phyloP scores from a whole-genome alignment of 345 rosid species.

The Streptanthus diversifolius region DNA sequence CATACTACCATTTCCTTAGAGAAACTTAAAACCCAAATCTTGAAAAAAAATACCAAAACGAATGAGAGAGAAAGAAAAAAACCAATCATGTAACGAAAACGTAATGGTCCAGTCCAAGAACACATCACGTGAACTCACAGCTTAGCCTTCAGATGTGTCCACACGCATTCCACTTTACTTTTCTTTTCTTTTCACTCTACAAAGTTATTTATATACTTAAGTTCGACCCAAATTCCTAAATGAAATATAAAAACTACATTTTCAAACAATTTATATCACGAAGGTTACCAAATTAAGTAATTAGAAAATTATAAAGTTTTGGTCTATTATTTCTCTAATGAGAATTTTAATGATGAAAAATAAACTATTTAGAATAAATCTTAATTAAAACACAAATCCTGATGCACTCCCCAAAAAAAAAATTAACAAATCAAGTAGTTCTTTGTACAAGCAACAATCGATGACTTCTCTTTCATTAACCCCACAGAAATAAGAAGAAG shows the following conservation, averaged over 20 bases:
- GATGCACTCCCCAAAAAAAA: conserved; percentile 3
- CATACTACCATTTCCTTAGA: conserved; percentile 8
- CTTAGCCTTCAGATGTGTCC: conserved; percentile 32
- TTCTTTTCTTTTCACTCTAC: background rate
- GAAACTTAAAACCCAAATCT: background rate
- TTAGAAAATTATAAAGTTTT: background rate
- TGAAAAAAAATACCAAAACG: background rate
- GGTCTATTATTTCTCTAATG: background rate
- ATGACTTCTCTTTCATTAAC: conserved; percentile 5
- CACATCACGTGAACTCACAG: conserved; percentile 60
- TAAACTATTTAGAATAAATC: background rate
- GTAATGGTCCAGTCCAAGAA: conserved; percentile 47
- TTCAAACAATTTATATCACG: background rate
- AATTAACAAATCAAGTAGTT: conserved; percentile 11
- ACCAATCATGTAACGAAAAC: conserved; percentile 41
- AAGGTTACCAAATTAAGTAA: background rate
- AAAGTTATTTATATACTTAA: background rate
- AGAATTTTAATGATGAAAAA: background rate
- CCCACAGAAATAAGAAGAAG: background rate
- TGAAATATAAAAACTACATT: background rate
- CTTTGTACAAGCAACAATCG: conserved; percentile 30
- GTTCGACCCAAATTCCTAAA: background rate
- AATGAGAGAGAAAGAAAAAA: background rate
- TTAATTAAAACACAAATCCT: conserved; percentile 20
- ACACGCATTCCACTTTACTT: conserved; percentile 5